Conservation (phyloP, 768 basidiomycete species). For the Serendipita sp. region DNA sequence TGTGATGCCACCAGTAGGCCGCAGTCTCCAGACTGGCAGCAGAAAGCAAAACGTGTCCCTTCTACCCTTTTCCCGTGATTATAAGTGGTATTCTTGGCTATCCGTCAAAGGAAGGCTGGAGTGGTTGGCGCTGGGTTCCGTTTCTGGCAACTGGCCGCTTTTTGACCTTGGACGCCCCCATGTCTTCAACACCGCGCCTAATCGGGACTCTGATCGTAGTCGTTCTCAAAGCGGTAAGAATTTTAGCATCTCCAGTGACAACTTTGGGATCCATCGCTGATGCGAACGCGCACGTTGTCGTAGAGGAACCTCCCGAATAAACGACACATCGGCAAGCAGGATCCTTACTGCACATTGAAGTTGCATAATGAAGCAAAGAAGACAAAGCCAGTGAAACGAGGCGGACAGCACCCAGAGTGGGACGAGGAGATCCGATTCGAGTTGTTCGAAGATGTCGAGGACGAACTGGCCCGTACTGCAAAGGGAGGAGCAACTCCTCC, state of each 20-base stretch:
- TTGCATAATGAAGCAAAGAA: constrained; percentile 71
- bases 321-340: constrained; percentile 89
- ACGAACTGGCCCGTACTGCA: constrained; percentile 31
- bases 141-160: background rate
- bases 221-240: constrained; percentile 79
- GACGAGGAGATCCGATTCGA: constrained; percentile 95
- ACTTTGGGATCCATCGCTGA: constrained; percentile 1
- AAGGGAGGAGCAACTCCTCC: constrained; percentile 17
- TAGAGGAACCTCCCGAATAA: constrained; percentile 85
- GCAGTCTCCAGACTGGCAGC: background rate
- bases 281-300: background rate
- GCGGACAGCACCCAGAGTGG: constrained; percentile 98
- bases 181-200: constrained; percentile 50
- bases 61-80: background rate
- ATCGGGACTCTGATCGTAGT: constrained; percentile 92
- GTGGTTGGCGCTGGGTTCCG: background rate
- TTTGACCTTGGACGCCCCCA: constrained; percentile 16
- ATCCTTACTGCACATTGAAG: constrained; percentile 77
- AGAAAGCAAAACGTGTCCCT: background rate
- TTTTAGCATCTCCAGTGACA: background rate
- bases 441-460: constrained; percentile 59
- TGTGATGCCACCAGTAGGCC: background rate
- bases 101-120: background rate
- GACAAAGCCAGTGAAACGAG: constrained; percentile 88
- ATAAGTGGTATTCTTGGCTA: background rate